Base-by-base conservation (phyloP, 345 rosid species). In the Lepidium didymum region DNA sequence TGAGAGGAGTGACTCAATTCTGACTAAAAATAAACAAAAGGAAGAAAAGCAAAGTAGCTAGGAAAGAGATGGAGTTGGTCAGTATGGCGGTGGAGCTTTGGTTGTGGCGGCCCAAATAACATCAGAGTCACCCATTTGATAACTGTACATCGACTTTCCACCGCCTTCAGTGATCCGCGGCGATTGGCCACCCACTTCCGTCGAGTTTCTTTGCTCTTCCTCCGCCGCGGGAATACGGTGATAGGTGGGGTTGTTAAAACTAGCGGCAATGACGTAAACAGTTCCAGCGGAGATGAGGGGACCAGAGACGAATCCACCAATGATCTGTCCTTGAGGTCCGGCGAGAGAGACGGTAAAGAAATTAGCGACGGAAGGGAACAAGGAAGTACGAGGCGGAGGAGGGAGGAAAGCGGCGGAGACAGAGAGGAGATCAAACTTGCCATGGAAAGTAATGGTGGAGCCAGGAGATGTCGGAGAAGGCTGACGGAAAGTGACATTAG, bases 321-420 rank as follows among this genome's bases (percentile, higher is more conserved):
- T 89, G 76, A 90, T 80, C 85, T 93, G 97, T 8, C 98, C 96
- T 54, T 86, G 98, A 2, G 96, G 98, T 4, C 97, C 97, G 1
- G 97, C 97, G 3, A 93, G 79, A 0, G 97, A 90, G 36, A 93
- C 86, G 1, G 85, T 78, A 73, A 93, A 82, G 44, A 72, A 69
- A 44, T 77, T 82, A 0, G 96, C 86, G 0, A 83, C 72, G 2
- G 72, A 72, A 25, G 81, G 82, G 21, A 65, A 74, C 56, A 85
- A 61, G 47, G 79, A 37, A 38, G 85, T 65, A 11, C 68, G 86
- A 53, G 78, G 74, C 9, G 64, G 78, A 12, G 74, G 79, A 21
- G 94, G 84, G 45, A 90, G 64, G 58, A 85, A 82, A 9, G 96
- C 83, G 2, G 97, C 98, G 13, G 97, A 90, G 74, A 93, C 72